These are phyloP conservation scores for Ogataea haglerorum DNA, from an alignment of 805 yeast genomes.

Conservation along the genomic window DNA sequence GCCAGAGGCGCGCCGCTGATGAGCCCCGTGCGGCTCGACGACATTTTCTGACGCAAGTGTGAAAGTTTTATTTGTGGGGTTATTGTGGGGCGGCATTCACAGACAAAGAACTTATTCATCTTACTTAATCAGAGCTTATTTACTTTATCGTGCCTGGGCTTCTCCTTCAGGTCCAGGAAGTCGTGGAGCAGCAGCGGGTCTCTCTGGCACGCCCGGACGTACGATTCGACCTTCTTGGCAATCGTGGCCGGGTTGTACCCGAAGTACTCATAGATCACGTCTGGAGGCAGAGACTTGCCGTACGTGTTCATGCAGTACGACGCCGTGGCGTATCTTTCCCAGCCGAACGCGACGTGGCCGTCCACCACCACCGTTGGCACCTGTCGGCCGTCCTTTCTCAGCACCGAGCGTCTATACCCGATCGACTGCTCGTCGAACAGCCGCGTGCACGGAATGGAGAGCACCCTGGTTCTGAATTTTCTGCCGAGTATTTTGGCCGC, in stretches of 20 bases:
- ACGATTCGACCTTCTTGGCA: constrained; percentile 43
- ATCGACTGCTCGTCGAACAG: constrained; percentile 82
- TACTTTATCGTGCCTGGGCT: constrained; percentile 23
- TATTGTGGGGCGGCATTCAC: constrained; percentile 5
- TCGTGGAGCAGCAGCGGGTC: constrained; percentile 30
- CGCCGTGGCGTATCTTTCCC: constrained; percentile 95
- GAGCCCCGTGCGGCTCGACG: constrained; percentile 5
- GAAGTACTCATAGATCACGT: constrained; percentile 76
- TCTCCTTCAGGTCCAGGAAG: constrained; percentile 32
- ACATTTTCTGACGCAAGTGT: constrained; percentile 1
- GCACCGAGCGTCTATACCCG: constrained; percentile 78
- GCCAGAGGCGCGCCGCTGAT: not conserved
- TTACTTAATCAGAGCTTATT: constrained; percentile 16
- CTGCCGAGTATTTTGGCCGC: constrained; percentile 70
- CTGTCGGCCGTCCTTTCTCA: constrained; percentile 70
- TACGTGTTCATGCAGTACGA: constrained; percentile 93
- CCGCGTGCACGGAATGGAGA: constrained; percentile 87
- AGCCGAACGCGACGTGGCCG: constrained; percentile 85
- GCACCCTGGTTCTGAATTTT: constrained; percentile 67
- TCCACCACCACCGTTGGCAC: constrained; percentile 91
- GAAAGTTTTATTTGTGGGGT: constrained; percentile 2
- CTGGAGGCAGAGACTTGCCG: constrained; percentile 94
- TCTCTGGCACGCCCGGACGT: constrained; percentile 23
- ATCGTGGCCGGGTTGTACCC: constrained; percentile 91
- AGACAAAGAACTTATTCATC: constrained; percentile 14